phyloP scores from a whole-genome alignment of 352 stramenopile genomes.

The Pythium volutum region DNA sequence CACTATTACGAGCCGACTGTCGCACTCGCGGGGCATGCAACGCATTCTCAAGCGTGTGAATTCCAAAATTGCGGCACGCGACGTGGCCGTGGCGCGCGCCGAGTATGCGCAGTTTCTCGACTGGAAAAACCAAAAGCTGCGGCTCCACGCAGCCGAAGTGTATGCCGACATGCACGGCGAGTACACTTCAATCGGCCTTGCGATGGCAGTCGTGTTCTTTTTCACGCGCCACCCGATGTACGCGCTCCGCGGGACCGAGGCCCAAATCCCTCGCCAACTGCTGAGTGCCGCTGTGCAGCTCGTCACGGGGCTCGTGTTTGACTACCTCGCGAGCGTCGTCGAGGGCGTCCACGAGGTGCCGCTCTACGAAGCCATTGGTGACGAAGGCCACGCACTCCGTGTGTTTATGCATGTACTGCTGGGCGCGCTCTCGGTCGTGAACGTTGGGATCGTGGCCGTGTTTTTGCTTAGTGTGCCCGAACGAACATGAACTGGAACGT shows the following conservation, averaged over 20 bases:
- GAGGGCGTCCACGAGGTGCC: constrained; percentile 38
- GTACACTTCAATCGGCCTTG: constrained; percentile 42
- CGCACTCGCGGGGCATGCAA: constrained; percentile 27
- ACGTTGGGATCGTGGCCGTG: constrained; percentile 24
- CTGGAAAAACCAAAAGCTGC: constrained; percentile 34
- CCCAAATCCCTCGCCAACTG: constrained; percentile 5
- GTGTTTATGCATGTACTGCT: constrained; percentile 31
- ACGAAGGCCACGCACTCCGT: constrained; percentile 26
- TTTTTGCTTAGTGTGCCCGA: not conserved
- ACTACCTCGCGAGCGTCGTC: constrained; percentile 34
- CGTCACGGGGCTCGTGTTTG: not conserved
- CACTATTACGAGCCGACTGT: constrained; percentile 22
- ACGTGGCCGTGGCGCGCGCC: constrained; percentile 23
- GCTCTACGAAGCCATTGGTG: constrained; percentile 33
- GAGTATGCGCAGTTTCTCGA: constrained; percentile 39
- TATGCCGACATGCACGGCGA: constrained; percentile 51
- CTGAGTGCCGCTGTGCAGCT: constrained; percentile 15
- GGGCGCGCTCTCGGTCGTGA: constrained; percentile 26
- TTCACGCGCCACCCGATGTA: constrained; percentile 30
- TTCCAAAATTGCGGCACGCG: constrained; percentile 24
- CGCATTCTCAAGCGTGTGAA: constrained; percentile 34
- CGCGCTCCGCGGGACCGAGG: constrained; percentile 13
- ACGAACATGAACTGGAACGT: not conserved
- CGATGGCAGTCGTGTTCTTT: constrained; percentile 26
- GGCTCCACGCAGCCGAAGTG: constrained; percentile 41